Conservation (phyloP, 225 moss, liverwort and hornwort genomes). For the Anthoceros angustus region DNA sequence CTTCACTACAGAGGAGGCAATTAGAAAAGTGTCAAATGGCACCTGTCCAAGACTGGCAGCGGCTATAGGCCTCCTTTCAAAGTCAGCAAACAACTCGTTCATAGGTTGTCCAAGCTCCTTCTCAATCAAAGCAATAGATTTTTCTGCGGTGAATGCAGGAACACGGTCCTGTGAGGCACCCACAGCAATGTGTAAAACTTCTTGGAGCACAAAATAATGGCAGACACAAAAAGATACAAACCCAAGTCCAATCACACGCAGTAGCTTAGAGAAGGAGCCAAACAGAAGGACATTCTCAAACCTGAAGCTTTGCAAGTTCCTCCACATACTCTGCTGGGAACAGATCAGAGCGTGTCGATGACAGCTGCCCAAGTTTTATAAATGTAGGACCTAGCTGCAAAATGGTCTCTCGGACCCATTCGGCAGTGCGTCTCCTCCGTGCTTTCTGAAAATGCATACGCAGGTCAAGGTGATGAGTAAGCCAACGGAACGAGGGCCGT, state of each 20-base stretch:
- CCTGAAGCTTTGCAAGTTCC: constrained; percentile 96
- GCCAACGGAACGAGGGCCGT: background rate
- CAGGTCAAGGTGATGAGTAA: background rate
- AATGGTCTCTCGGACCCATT: constrained; percentile 81
- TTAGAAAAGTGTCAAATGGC: background rate
- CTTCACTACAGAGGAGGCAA: too few species aligned
- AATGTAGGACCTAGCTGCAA: constrained; percentile 92
- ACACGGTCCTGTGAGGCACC: constrained; percentile 52
- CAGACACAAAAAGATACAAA: background rate
- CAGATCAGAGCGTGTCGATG: constrained; percentile 87
- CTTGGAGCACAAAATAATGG: background rate
- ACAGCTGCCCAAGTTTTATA: constrained; percentile 92
- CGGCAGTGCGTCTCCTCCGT: constrained; percentile 57
- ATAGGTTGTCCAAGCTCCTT: constrained; percentile 73
- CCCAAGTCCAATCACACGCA: too few species aligned
- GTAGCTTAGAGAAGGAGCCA: background rate
- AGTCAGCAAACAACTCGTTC: constrained; percentile 51
- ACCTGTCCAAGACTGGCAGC: constrained; percentile 99
- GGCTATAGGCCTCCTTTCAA: constrained; percentile 83
- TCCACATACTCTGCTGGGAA: constrained; percentile 96
- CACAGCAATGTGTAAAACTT: background rate
- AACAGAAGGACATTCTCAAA: constrained; percentile 4
- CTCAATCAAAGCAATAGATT: constrained; percentile 70
- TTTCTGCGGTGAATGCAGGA: constrained; percentile 89
- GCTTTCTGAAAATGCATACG: constrained; percentile 31